Percentiles rank a stretch among this genome's conserved stretches.
Conservation (phyloP, 2,329 filamentous ascomycete species). For the Botryotinia globosa region DNA sequence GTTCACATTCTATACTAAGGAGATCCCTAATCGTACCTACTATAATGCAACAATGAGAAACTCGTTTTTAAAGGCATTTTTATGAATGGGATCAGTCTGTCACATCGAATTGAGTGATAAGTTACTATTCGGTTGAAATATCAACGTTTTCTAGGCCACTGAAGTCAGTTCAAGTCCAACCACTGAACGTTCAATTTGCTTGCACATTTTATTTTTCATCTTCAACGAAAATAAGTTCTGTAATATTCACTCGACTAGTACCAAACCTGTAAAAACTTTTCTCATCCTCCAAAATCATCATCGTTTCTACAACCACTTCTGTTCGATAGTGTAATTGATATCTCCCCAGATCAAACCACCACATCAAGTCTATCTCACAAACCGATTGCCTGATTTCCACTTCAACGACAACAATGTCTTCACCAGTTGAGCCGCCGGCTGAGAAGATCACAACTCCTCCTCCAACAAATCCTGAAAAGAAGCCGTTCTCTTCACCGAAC, state of each 20-base stretch:
- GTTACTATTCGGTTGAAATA: no score
- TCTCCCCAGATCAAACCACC: no score
- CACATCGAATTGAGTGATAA: neutral
- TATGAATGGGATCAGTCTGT: neutral
- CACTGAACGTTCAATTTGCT: neutral
- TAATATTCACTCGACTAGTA: neutral
- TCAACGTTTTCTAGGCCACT: neutral
- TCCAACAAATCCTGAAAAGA: no score
- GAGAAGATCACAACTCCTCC: neutral
- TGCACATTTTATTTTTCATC: neutral
- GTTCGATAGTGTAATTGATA: neutral
- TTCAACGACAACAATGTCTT: neutral
- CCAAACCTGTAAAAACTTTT: neutral
- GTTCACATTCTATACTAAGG: neutral
- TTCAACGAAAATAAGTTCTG: neutral
- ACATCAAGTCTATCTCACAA: neutral
- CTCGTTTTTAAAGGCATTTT: neutral
- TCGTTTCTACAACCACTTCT: neutral
- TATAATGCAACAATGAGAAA: neutral
- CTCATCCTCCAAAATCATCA: no score
- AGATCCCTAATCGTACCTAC: neutral
- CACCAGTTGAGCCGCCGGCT: neutral
- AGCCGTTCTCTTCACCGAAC: neutral
- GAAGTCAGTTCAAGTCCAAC: neutral
- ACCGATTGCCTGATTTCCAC: neutral